Evolutionary conservation across 1,139 yeast species (phyloP), one percentile per base, ranked within the genome.

Genomic region (Pichia sp.): DNA sequence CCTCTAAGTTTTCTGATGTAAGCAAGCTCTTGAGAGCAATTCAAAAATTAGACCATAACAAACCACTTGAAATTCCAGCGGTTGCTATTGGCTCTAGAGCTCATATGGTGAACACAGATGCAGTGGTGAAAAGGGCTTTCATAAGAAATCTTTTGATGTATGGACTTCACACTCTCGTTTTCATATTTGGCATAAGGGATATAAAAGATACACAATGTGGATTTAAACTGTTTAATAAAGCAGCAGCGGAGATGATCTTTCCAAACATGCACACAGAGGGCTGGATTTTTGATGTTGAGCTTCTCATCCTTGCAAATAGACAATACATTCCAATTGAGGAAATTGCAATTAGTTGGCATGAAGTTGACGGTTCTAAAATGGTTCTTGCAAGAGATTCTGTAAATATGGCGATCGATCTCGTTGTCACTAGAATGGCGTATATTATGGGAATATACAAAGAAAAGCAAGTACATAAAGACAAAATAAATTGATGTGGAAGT

Each of bases 281-380:
- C 55, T 93, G 99, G 99, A 93, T 95, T 45, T 93, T 93, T 70
- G 99, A 93, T 67, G 98, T 93, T 46, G 99, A 93, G 71, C 82
- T 93, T 19, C 76, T 93, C 61, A 80, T 93, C 59, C 74, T 95
- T 58, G 97, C 93, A 2, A 80, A 82, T 61, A 75, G 88, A 58
- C 90, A 89, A 68, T 64, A 71, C 1, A 84, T 92, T 49, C 76
- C 79, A 7, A 78, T 92, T 54, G 72, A 72, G 51, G 99, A 93
- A 72, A 81, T 90, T 34, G 85, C 97, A 13, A 90, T 93, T 45
- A 87, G 87, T 60, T 93, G 99, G 99, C 97, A 90, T 69, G 99
- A 93, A 72, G 93, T 93, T 51, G 95, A 81, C 63, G 99, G 99
- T 0, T 88, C 96, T 47, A 93, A 93, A 71, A 87, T 93, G 69